A percentile compares a stretch with the other conserved stretches of the same genome.
Conservation (phyloP, 2,329 filamentous ascomycete genomes). For the Beauveria sp. region DNA sequence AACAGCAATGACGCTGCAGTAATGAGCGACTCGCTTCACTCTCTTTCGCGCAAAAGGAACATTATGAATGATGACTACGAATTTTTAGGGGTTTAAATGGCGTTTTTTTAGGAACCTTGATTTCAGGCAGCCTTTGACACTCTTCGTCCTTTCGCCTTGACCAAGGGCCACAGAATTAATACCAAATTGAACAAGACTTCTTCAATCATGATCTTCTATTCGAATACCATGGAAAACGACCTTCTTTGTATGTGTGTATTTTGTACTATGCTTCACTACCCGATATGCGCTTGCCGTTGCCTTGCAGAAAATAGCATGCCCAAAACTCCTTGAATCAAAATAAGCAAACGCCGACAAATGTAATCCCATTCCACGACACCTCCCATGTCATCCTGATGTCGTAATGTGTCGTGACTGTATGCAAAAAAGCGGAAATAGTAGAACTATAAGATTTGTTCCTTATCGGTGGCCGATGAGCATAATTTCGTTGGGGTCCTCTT, state of each 20-base stretch:
- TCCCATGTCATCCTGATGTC: background rate
- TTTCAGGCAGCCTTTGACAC: too few relatives aligned
- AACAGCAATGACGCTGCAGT: slow-evolving; percentile 17
- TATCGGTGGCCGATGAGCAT: slow-evolving; percentile 37
- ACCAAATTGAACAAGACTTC: background rate
- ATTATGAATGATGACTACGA: background rate
- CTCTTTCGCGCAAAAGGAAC: background rate
- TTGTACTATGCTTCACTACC: background rate
- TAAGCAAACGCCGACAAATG: background rate
- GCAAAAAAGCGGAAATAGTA: background rate
- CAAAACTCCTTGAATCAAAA: background rate
- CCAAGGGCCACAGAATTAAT: background rate
- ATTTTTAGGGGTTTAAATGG: background rate
- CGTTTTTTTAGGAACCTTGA: too few relatives aligned
- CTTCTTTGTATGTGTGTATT: background rate
- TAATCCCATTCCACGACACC: background rate
- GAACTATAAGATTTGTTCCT: background rate
- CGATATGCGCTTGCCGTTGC: background rate
- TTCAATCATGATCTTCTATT: background rate
- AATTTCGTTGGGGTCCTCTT: slow-evolving; percentile 42
- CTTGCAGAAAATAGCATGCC: background rate
- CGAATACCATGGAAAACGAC: background rate
- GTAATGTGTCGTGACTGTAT: background rate
- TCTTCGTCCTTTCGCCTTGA: too few relatives aligned
- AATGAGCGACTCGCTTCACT: background rate